Evolutionary conservation across 768 basidiomycete species (phyloP).

Genomic region (Lyophyllum semitale): DNA sequence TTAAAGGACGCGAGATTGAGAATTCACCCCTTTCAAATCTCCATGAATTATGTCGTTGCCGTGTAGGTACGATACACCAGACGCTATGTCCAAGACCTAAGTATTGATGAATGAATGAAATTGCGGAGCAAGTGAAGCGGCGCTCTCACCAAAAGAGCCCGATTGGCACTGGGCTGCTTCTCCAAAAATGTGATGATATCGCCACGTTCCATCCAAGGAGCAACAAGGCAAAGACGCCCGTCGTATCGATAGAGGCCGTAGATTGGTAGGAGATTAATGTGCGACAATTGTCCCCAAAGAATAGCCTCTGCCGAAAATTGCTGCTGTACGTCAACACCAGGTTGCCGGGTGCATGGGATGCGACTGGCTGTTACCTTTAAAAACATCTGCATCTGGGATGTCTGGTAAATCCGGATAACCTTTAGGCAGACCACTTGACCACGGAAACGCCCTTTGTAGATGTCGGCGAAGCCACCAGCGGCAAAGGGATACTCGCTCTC

Average conservation of each 20-base stretch:
- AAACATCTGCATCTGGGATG: slow-evolving; percentile 1
- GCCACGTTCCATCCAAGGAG: slow-evolving; percentile 39
- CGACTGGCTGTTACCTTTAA: slow-evolving; percentile 3
- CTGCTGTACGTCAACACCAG: not conserved
- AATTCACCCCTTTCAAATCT: slow-evolving; percentile 44
- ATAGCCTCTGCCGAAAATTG: slow-evolving; percentile 9
- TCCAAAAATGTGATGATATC: slow-evolving; percentile 26
- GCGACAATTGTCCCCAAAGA: slow-evolving; percentile 11
- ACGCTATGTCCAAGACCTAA: slow-evolving; percentile 32
- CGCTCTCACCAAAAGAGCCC: not conserved
- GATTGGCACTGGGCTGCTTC: slow-evolving; percentile 7
- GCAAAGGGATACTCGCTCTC: slow-evolving; percentile 1
- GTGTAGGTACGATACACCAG: slow-evolving; percentile 35
- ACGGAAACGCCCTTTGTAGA: slow-evolving; percentile 7
- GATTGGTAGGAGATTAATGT: slow-evolving; percentile 31
- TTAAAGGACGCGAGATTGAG: not conserved
- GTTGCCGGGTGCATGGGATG: not conserved
- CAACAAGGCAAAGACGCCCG: slow-evolving; percentile 30
- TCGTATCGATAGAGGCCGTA: slow-evolving; percentile 28
- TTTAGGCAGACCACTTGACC: slow-evolving; percentile 13
- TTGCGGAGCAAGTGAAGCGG: not conserved
- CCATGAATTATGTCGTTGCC: slow-evolving; percentile 40
- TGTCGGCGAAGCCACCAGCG: slow-evolving; percentile 12
- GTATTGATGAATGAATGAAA: not conserved
- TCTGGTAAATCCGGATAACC: slow-evolving; percentile 15